Percentiles rank a stretch among this genome's conserved stretches.
Conservation (phyloP, 2,329 filamentous ascomycete genomes). For the Allantophomopsis lycopodina region DNA sequence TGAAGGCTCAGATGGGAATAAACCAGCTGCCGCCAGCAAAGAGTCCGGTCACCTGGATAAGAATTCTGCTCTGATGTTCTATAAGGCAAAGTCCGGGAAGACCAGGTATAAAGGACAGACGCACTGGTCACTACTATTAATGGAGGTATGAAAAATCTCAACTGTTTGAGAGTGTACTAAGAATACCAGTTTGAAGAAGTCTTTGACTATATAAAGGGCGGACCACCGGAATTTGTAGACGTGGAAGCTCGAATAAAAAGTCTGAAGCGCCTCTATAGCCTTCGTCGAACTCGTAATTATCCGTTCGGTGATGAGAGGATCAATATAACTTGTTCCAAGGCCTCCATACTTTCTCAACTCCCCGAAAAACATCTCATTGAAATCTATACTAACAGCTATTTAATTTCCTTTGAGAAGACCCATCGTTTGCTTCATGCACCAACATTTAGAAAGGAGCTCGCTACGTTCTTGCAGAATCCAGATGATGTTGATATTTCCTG, state of each 20-base stretch:
- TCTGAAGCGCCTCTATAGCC: slow-evolving; percentile 8
- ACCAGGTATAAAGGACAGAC: slow-evolving; percentile 12
- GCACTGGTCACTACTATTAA: slow-evolving; percentile 14
- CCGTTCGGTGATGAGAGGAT: slow-evolving; percentile 4
- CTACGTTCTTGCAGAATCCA: slow-evolving; percentile 22
- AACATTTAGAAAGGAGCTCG: slow-evolving; percentile 28
- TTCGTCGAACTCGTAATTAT: slow-evolving; percentile 9
- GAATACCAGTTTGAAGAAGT: neutral
- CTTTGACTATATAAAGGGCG: slow-evolving; percentile 1
- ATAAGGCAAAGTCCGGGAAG: slow-evolving; percentile 6
- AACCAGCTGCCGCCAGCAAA: neutral
- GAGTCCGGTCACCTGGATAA: neutral
- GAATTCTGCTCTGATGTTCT: neutral
- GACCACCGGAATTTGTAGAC: neutral
- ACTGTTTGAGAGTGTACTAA: neutral
- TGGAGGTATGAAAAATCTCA: slow-evolving; percentile 6
- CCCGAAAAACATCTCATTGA: slow-evolving; percentile 17
- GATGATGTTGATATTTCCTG: slow-evolving; percentile 4
- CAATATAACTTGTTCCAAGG: slow-evolving; percentile 3
- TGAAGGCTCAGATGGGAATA: neutral
- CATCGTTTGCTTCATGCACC: slow-evolving; percentile 32
- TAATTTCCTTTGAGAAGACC: slow-evolving; percentile 25
- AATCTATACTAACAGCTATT: slow-evolving; percentile 22
- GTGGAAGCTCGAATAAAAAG: neutral
- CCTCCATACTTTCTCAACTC: slow-evolving; percentile 8